Evolutionary conservation across 768 basidiomycete genomes (phyloP).

Genomic region (Pisolithus albus): DNA sequence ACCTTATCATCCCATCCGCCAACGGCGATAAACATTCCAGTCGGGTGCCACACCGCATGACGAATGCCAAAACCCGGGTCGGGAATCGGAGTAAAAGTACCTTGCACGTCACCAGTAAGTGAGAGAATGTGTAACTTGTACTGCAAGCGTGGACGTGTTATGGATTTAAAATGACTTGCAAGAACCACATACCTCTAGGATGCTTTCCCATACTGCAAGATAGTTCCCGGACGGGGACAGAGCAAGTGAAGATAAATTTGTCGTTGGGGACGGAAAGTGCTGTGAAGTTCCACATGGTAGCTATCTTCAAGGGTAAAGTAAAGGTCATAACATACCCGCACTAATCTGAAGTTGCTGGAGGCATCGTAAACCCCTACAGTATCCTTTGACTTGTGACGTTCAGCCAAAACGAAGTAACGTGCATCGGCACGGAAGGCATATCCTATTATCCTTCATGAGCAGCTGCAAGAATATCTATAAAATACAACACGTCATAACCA

Average conservation of each 20-base stretch:
- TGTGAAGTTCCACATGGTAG: constrained; percentile 26
- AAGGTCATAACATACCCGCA: constrained; percentile 42
- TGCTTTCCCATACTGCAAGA: constrained; percentile 78
- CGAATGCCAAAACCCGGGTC: constrained; percentile 86
- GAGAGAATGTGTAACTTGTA: constrained; percentile 71
- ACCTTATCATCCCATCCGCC: constrained; percentile 91
- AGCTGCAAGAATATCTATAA: background rate
- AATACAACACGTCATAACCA: constrained; percentile 19
- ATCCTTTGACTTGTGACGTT: constrained; percentile 87
- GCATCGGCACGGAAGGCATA: constrained; percentile 76
- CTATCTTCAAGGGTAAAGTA: constrained; percentile 9
- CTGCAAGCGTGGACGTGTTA: constrained; percentile 29
- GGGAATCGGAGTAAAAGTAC: constrained; percentile 60
- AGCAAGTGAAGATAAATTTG: constrained; percentile 60
- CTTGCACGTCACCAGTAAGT: constrained; percentile 55
- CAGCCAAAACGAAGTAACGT: constrained; percentile 78
- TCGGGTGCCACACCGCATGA: constrained; percentile 78
- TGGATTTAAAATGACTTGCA: background rate
- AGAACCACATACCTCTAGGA: constrained; percentile 57
- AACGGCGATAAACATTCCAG: constrained; percentile 71
- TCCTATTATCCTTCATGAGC: constrained; percentile 34
- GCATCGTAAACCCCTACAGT: constrained; percentile 81
- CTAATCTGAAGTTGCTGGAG: constrained; percentile 58
- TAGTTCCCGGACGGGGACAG: constrained; percentile 73
- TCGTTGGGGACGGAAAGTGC: constrained; percentile 82